Conservation (phyloP, 2,329 filamentous ascomycete species). For the Ascochyta clinopodiicola region DNA sequence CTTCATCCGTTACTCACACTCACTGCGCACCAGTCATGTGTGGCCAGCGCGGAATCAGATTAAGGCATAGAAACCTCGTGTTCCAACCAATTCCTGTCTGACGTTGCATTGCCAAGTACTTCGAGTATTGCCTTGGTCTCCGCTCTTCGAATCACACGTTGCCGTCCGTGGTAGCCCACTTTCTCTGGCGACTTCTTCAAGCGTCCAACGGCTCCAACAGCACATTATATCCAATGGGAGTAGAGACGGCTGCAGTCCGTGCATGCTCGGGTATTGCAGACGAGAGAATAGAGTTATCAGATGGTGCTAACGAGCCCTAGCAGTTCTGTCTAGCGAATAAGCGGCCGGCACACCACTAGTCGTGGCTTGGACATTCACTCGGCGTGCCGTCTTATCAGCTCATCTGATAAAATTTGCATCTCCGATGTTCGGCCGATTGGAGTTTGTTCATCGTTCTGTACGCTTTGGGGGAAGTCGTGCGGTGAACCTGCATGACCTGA, state of each 20-base stretch:
- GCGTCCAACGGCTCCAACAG: neutral
- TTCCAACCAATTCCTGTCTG: conserved; percentile 10
- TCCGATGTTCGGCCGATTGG: conserved; percentile 22
- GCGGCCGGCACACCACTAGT: neutral
- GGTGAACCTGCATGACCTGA: neutral
- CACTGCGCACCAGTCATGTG: neutral
- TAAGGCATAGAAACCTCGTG: conserved; percentile 10
- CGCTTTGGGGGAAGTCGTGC: conserved; percentile 1
- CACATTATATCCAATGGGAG: conserved; percentile 1
- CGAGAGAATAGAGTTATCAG: conserved; percentile 33
- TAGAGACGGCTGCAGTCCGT: conserved; percentile 1
- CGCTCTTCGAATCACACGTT: conserved; percentile 14
- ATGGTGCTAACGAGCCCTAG: conserved; percentile 28
- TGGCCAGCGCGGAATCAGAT: conserved; percentile 13
- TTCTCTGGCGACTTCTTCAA: conserved; percentile 13
- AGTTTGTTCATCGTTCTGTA: neutral
- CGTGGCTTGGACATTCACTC: conserved; percentile 12
- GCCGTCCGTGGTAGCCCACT: neutral
- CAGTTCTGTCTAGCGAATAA: conserved; percentile 15
- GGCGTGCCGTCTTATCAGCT: conserved; percentile 31
- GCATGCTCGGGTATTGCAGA: conserved; percentile 6
- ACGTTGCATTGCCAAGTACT: conserved; percentile 23
- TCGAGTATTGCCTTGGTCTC: conserved; percentile 18
- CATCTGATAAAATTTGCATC: conserved; percentile 38
- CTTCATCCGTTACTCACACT: neutral